Conservation (phyloP, 1,139 yeast species). For the Scheffersomyces parashehatae region DNA sequence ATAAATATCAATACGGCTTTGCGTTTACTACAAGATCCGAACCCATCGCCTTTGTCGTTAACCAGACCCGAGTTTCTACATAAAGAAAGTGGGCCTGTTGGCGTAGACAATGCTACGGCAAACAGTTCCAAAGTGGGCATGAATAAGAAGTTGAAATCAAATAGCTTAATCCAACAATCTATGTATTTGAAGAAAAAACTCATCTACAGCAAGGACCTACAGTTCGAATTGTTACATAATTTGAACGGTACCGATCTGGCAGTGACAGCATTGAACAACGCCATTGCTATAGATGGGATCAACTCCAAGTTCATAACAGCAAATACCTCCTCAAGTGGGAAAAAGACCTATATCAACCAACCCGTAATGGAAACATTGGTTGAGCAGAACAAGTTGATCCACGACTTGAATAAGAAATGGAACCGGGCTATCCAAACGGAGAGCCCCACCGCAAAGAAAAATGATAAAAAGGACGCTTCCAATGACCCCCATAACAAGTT, state of each 20-base stretch:
- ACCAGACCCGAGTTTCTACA: constrained; percentile 1
- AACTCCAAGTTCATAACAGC: constrained; percentile 13
- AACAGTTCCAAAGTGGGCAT: constrained; percentile 7
- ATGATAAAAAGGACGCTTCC: constrained; percentile 1
- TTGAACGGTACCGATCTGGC: constrained; percentile 1
- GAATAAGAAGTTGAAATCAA: constrained; percentile 7
- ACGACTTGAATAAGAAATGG: constrained; percentile 40
- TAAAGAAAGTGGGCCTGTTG: constrained; percentile 1
- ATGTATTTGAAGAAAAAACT: constrained; percentile 31
- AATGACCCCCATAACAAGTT: neutral
- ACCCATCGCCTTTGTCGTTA: constrained; percentile 26
- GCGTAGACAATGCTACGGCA: neutral
- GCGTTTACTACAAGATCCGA: constrained; percentile 13
- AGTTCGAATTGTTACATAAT: constrained; percentile 30
- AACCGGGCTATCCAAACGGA: constrained; percentile 21
- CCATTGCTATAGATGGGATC: constrained; percentile 4
- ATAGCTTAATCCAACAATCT: constrained; percentile 19
- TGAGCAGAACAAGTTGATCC: constrained; percentile 37
- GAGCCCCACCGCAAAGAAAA: neutral
- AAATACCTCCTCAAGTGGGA: constrained; percentile 3
- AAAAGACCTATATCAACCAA: constrained; percentile 3
- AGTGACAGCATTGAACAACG: neutral
- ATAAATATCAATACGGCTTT: neutral
- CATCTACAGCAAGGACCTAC: constrained; percentile 40
- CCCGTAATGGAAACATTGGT: constrained; percentile 16